Evolutionary conservation across 1,284 basidiomycete species (phyloP).

Genomic region (Pseudozyma sp.): DNA sequence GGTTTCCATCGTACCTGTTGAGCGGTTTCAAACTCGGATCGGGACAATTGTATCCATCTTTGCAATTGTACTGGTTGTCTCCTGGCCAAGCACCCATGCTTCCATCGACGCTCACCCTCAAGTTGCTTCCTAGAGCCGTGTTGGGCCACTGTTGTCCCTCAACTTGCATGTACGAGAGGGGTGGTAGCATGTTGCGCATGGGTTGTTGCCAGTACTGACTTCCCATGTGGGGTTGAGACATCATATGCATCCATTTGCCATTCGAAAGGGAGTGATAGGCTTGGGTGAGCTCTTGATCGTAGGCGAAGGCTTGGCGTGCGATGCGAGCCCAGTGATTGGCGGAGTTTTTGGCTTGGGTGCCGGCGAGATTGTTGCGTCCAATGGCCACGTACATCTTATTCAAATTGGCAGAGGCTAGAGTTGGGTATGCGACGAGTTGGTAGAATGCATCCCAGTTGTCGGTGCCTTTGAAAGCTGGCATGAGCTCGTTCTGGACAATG

Average conservation of each 20-base stretch:
- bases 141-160: conserved; percentile 20
- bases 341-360: conserved; percentile 33
- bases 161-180: conserved; percentile 8
- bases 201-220: conserved; percentile 44
- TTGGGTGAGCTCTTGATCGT: conserved; percentile 20
- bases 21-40: conserved; percentile 16
- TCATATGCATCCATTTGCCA: conserved; percentile 37
- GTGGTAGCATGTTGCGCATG: conserved; percentile 28
- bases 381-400: conserved; percentile 33
- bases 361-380: conserved; percentile 30
- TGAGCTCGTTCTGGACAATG: conserved; percentile 15
- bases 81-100: conserved; percentile 43
- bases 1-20: conserved; percentile 25
- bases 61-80: conserved; percentile 42
- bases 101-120: conserved; percentile 25
- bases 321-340: conserved; percentile 22
- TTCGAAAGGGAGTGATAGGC: conserved; percentile 19
- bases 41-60: conserved; percentile 36
- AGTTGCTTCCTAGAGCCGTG: conserved; percentile 24
- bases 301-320: conserved; percentile 13
- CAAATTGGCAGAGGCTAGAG: conserved; percentile 24
- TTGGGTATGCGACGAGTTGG: conserved; percentile 33
- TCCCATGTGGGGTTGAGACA: conserved; percentile 35
- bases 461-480: conserved; percentile 11
- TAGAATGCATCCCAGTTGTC: conserved; percentile 34